Conservation (phyloP, 176 grass and related monocot species). For the Juncus effusus region DNA sequence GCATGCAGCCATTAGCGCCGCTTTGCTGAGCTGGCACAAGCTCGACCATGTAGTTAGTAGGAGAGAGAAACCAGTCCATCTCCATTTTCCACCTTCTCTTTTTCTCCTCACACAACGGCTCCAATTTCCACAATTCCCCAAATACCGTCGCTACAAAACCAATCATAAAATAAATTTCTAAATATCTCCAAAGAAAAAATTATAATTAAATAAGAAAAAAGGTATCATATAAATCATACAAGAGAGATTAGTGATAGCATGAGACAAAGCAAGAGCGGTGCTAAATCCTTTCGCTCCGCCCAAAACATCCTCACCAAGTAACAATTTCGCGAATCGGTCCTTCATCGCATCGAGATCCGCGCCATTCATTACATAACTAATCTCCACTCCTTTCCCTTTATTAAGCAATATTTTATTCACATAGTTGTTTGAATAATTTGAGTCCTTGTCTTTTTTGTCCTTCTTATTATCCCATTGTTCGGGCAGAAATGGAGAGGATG, state of each 20-base stretch:
- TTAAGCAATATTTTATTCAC: background rate
- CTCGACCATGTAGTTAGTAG: conserved; percentile 94
- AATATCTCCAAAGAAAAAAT: conserved; percentile 3
- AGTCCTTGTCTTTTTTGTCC: too few species aligned
- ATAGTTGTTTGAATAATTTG: too few species aligned
- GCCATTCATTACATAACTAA: conserved; percentile 34
- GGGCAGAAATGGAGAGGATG: conserved; percentile 32
- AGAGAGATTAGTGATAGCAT: conserved; percentile 84
- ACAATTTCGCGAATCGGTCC: conserved; percentile 75
- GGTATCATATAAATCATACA: conserved; percentile 38
- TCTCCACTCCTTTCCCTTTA: too few species aligned
- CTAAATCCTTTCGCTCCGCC: conserved; percentile 71
- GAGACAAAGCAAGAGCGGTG: conserved; percentile 78
- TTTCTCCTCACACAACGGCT: conserved; percentile 76
- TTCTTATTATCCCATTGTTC: too few species aligned
- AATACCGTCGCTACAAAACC: conserved; percentile 63
- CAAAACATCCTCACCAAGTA: conserved; percentile 84
- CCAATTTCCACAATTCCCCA: conserved; percentile 95
- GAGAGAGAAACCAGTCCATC: conserved; percentile 96
- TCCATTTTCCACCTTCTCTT: conserved; percentile 83
- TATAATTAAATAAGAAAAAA: background rate
- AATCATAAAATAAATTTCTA: background rate
- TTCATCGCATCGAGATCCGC: conserved; percentile 89
- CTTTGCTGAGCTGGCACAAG: conserved; percentile 91
- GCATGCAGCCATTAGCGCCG: conserved; percentile 60